Conservation (phyloP, 108 stramenopile genomes). For the Nannochloropsis gaditana region DNA sequence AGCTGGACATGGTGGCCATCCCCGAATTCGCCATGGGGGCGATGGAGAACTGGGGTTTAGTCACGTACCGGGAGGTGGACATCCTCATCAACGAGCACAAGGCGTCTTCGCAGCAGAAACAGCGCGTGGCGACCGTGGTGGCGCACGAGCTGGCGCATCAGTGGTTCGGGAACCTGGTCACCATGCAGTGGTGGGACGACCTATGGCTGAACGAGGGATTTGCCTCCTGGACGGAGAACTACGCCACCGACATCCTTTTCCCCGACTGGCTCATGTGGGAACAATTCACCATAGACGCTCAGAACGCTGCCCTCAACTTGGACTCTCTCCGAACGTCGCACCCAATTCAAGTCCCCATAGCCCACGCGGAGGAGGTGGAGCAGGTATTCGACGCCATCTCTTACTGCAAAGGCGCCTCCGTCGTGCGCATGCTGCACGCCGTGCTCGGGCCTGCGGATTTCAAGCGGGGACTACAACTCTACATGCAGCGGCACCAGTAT, state of each 20-base stretch:
- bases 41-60: conserved; percentile 93
- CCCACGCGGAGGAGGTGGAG: conserved; percentile 88
- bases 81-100: conserved; percentile 70
- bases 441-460: conserved; percentile 79
- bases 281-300: conserved; percentile 77
- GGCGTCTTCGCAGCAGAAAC: conserved; percentile 52
- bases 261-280: conserved; percentile 75
- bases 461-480: conserved; percentile 55
- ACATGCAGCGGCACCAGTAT: conserved; percentile 81
- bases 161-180: conserved; percentile 96
- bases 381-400: conserved; percentile 88
- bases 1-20: conserved; percentile 88
- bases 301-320: conserved; percentile 67
- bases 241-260: conserved; percentile 65
- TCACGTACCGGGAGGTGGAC: conserved; percentile 71
- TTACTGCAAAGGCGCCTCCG: conserved; percentile 73
- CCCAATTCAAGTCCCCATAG: conserved; percentile 83
- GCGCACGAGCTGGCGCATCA: conserved; percentile 93
- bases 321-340: conserved; percentile 76
- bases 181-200: conserved; percentile 89
- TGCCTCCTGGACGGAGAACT: conserved; percentile 61
- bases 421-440: conserved; percentile 82
- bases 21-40: conserved; percentile 90
- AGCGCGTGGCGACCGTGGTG: conserved; percentile 89
- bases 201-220: conserved; percentile 97